Evolutionary conservation across 2,329 filamentous ascomycete species (phyloP).

Genomic region (Rhynchosporium secalis): DNA sequence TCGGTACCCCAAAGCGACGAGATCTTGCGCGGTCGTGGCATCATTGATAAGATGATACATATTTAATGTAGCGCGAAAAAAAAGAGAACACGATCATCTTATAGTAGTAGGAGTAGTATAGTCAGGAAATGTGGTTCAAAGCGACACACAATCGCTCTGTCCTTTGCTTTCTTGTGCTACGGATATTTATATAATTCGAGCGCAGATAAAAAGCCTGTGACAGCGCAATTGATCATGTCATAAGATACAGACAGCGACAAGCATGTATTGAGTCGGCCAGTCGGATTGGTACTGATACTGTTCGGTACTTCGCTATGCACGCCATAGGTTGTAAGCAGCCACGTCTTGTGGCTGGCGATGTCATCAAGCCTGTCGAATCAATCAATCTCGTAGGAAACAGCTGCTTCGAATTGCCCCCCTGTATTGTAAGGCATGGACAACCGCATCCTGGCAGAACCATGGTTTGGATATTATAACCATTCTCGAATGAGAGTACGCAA

Average conservation of each 20-base stretch:
- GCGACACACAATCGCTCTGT: background rate
- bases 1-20: background rate
- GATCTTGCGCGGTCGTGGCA: background rate
- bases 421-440: background rate
- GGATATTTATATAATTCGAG: background rate
- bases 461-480: background rate
- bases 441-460: background rate
- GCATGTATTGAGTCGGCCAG: background rate
- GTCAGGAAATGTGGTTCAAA: background rate
- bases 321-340: slow-evolving; percentile 3
- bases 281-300: background rate
- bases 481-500: background rate
- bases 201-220: background rate
- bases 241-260: background rate
- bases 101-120: background rate
- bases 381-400: background rate
- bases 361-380: slow-evolving; percentile 6
- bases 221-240: background rate
- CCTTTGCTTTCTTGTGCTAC: background rate
- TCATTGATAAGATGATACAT: slow-evolving; percentile 4
- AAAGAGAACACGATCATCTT: background rate
- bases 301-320: slow-evolving; percentile 10
- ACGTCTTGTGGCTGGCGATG: slow-evolving; percentile 4
- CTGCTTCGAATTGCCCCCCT: background rate
- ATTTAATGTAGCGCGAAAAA: background rate